Base-by-base conservation (phyloP, 805 yeast genomes). In the Kuraishia hungarica region DNA sequence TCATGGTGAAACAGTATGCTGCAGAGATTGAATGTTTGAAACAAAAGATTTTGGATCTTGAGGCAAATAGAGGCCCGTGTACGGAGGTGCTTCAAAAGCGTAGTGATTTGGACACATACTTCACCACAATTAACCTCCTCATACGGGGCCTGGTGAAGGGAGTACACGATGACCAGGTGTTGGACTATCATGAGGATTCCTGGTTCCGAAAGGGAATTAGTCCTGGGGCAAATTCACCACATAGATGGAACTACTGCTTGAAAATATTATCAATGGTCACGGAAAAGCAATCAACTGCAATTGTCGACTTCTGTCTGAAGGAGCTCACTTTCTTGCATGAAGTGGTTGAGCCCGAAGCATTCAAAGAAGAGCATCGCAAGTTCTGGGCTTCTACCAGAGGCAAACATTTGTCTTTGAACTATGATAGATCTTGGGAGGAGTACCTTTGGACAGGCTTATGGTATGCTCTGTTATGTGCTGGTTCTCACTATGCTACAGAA, bases 301-400 rank as follows among this genome's bases (percentile, higher is more conserved):
- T 61, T 17, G 52, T 65, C 19, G 57, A 54, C 28, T 57, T 56
- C 29, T 67, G 64, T 2, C 58, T 60, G 35, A 56, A 21, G 2
- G 10, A 56, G 26, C 57, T 63, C 20, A 55, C 51, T 7, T 61
- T 64, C 50, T 55, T 67, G 17, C 63, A 76, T 55, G 61, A 85
- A 78, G 67, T 85, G 81, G 66, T 87, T 78, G 57, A 81, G 68
- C 17, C 84, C 76, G 53, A 85, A 75, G 54, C 88, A 69, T 65
- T 87, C 77, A 29, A 89, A 85, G 64, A 81, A 84, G 67, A 88
- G 78, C 73, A 86, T 79, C 63, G 79, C 63, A 49, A 57, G 13
- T 67, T 64, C 53, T 71, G 73, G 71, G 57, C 57, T 1, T 22
- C 50, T 5, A 54, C 52, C 48, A 39, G 22, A 2, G 63, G 59